Conservation (phyloP, 1,284 basidiomycete genomes). For the Cryptococcus sp. region DNA sequence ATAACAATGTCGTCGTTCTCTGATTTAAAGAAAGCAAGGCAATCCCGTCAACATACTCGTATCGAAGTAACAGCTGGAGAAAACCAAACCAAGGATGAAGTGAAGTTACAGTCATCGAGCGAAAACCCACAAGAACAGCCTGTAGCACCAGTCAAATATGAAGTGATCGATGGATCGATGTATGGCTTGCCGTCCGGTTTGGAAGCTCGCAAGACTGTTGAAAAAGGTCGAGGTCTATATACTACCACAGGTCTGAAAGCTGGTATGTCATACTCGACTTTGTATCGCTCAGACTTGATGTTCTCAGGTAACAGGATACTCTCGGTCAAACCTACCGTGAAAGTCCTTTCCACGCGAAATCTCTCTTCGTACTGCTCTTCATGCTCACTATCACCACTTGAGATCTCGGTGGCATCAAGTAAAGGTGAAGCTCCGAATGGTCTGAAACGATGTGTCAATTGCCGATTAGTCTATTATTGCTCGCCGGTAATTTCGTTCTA, state of each 20-base stretch:
- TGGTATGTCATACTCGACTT: constrained; percentile 12
- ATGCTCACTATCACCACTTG: constrained; percentile 53
- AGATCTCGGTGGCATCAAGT: constrained; percentile 17
- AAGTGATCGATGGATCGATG: too few relatives aligned
- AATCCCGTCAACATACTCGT: too few relatives aligned
- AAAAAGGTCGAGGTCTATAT: constrained; percentile 35
- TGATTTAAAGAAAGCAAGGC: too few relatives aligned
- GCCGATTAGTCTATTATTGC: constrained; percentile 68
- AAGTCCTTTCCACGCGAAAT: constrained; percentile 62
- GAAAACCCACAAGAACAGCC: too few relatives aligned
- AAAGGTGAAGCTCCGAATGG: constrained; percentile 4
- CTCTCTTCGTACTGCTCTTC: constrained; percentile 63
- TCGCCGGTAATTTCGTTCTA: constrained; percentile 53
- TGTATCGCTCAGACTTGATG: neutral
- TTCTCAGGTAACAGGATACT: constrained; percentile 59
- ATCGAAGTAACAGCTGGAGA: too few relatives aligned
- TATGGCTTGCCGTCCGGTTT: too few relatives aligned
- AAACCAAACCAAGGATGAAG: too few relatives aligned
- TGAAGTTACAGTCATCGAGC: too few relatives aligned
- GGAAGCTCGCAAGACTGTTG: too few relatives aligned
- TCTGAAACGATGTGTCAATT: constrained; percentile 64
- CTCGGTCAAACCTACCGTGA: constrained; percentile 57
- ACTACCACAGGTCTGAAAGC: constrained; percentile 9
- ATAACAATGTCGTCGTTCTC: too few relatives aligned
- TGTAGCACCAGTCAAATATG: too few relatives aligned